These are phyloP conservation scores for Zymoseptoria crescenta DNA, from an alignment of 2,329 filamentous ascomycete genomes.

Conservation along the genomic window DNA sequence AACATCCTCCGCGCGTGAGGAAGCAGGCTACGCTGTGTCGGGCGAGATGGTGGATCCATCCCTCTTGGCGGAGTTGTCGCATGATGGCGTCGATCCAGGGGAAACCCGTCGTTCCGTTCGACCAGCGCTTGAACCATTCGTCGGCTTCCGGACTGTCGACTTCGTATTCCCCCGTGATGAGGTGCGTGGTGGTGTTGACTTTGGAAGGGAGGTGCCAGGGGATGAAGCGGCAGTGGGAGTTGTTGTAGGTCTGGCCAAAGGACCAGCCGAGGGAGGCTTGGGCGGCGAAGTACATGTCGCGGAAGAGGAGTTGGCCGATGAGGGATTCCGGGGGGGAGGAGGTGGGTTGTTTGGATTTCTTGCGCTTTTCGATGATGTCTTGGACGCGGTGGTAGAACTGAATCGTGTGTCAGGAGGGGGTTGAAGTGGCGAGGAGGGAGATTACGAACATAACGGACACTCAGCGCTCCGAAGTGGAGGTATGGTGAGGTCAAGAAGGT, in stretches of 20 bases:
- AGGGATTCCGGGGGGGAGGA: constrained; percentile 58
- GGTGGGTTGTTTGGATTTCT: constrained; percentile 45
- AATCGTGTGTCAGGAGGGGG: not conserved
- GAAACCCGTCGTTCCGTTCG: constrained; percentile 61
- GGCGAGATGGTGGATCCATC: constrained; percentile 74
- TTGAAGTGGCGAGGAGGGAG: not conserved
- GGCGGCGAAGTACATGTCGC: constrained; percentile 77
- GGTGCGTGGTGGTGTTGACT: constrained; percentile 39
- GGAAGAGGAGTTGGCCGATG: constrained; percentile 65
- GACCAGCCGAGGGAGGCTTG: constrained; percentile 59
- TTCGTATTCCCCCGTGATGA: constrained; percentile 53
- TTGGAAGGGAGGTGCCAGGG: constrained; percentile 69
- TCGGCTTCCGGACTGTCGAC: constrained; percentile 58
- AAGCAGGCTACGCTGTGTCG: constrained; percentile 74
- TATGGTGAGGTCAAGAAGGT: constrained; percentile 68
- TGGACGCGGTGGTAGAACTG: constrained; percentile 63
- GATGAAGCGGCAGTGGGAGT: constrained; percentile 62
- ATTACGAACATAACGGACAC: constrained; percentile 46
- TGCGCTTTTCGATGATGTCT: constrained; percentile 52
- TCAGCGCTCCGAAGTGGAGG: constrained; percentile 66
- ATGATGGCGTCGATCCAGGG: constrained; percentile 76
- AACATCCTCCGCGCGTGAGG: constrained; percentile 70
- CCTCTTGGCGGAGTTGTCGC: constrained; percentile 62
- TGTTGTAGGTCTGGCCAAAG: constrained; percentile 59
- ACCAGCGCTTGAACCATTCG: constrained; percentile 61